Percentiles rank a stretch among this genome's conserved stretches.
Evolutionary conservation across 2,329 filamentous ascomycete genomes (phyloP).

Genomic region (Geosmithia putterillii): DNA sequence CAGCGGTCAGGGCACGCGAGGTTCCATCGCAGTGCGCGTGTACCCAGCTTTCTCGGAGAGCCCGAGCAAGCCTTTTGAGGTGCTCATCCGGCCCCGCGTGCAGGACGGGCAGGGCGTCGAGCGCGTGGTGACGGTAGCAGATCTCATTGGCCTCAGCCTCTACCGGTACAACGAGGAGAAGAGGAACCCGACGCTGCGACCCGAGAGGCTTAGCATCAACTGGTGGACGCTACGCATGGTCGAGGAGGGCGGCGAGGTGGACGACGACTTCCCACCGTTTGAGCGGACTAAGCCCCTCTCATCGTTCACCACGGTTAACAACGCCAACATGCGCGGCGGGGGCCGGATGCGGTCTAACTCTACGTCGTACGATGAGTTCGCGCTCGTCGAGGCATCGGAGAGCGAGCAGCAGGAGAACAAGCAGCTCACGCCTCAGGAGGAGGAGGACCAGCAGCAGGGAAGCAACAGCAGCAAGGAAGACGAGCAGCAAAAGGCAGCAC

Average conservation of each 20-base stretch:
- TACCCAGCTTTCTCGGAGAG: constrained; percentile 61
- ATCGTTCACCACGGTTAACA: constrained; percentile 73
- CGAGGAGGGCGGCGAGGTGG: constrained; percentile 71
- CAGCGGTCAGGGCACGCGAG: constrained; percentile 67
- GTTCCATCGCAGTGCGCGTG: constrained; percentile 64
- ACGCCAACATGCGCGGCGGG: constrained; percentile 57
- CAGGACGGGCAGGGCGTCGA: constrained; percentile 53
- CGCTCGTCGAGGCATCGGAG: constrained; percentile 58
- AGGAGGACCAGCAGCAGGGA: constrained; percentile 24
- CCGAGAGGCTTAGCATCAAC: constrained; percentile 63
- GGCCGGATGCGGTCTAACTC: constrained; percentile 53
- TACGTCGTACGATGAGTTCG: constrained; percentile 74
- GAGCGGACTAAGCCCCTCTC: constrained; percentile 62
- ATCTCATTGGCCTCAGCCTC: constrained; percentile 70
- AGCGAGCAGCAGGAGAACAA: constrained; percentile 60
- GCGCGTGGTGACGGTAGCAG: constrained; percentile 57
- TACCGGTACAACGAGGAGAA: constrained; percentile 72
- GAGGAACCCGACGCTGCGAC: constrained; percentile 50
- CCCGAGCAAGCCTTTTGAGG: constrained; percentile 54
- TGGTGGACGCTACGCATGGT: constrained; percentile 77
- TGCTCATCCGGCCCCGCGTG: constrained; percentile 57
- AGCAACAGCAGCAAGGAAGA: neutral
- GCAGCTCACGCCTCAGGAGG: constrained; percentile 52
- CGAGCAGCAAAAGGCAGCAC: neutral
- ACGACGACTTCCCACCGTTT: constrained; percentile 73